Conservation (phyloP, 2,329 filamentous ascomycete genomes). For the Ceratocystis smalleyi region DNA sequence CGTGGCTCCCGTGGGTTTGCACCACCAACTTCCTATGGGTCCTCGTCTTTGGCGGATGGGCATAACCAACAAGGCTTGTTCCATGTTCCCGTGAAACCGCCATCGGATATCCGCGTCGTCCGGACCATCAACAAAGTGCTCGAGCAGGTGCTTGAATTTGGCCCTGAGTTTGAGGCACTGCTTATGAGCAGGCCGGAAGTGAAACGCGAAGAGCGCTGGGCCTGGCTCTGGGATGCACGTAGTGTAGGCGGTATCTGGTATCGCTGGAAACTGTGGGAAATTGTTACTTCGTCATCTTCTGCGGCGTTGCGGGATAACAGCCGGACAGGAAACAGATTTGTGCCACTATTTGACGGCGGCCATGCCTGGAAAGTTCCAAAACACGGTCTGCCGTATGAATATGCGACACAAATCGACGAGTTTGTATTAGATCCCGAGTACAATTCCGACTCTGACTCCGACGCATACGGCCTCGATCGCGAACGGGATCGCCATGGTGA, state of each 20-base stretch:
- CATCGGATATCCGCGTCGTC: constrained; percentile 61
- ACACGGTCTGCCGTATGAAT: constrained; percentile 63
- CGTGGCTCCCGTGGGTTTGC: constrained; percentile 45
- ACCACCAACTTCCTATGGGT: constrained; percentile 49
- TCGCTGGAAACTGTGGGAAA: constrained; percentile 78
- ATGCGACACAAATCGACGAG: constrained; percentile 58
- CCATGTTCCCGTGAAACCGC: constrained; percentile 58
- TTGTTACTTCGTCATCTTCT: constrained; percentile 41
- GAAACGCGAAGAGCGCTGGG: constrained; percentile 76
- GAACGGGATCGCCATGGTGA: constrained; percentile 26
- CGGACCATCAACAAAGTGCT: constrained; percentile 78
- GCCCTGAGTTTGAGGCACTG: constrained; percentile 77
- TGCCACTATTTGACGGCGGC: constrained; percentile 59
- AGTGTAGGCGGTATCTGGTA: constrained; percentile 77
- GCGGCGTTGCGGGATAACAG: not conserved
- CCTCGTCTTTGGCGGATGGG: constrained; percentile 9
- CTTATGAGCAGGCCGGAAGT: constrained; percentile 78
- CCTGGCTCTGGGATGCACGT: constrained; percentile 81
- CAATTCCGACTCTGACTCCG: constrained; percentile 46
- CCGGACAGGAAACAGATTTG: constrained; percentile 27
- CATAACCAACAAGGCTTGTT: constrained; percentile 34
- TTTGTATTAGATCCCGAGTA: constrained; percentile 75
- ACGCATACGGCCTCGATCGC: constrained; percentile 59
- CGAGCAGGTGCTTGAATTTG: constrained; percentile 63
- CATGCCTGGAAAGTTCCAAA: constrained; percentile 62